Evolutionary conservation across 2,329 filamentous ascomycete species (phyloP).

Genomic region (Aspergillus sp.): DNA sequence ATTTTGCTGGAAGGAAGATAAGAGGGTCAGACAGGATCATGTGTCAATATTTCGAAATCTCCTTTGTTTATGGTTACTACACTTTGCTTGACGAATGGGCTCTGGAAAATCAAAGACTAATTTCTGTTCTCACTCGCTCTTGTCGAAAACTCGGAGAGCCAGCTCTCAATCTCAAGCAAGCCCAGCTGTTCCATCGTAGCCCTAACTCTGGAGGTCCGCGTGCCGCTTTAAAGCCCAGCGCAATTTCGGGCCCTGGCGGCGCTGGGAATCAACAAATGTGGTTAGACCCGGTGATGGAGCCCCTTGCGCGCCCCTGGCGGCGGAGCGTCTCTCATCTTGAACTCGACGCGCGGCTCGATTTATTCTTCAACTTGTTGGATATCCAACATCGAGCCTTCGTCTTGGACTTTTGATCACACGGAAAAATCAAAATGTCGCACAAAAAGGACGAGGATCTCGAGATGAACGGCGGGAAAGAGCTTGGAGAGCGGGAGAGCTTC

Average conservation of each 20-base stretch:
- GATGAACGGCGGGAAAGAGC: not conserved
- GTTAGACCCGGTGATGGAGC: too few relatives aligned
- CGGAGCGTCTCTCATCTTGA: too few relatives aligned
- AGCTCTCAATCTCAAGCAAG: too few relatives aligned
- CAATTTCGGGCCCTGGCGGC: too few relatives aligned
- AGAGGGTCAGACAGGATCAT: not conserved
- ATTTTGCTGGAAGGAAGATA: not conserved
- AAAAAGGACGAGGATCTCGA: not conserved
- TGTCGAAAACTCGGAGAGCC: too few relatives aligned
- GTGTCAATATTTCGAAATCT: slow-evolving; percentile 2
- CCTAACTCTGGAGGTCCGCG: too few relatives aligned
- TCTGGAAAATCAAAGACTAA: not conserved
- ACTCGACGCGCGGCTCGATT: too few relatives aligned
- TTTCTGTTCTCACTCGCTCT: not conserved
- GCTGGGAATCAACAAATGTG: too few relatives aligned
- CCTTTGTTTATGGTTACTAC: slow-evolving; percentile 2
- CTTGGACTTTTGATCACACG: not conserved
- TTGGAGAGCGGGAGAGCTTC: not conserved
- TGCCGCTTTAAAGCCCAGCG: too few relatives aligned
- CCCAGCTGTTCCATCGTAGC: too few relatives aligned
- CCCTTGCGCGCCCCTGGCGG: too few relatives aligned
- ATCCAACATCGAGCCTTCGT: not conserved
- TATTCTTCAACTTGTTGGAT: too few relatives aligned
- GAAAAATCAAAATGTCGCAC: not conserved
- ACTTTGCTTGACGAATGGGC: not conserved